Base-by-base conservation (phyloP, 208 protist genomes). In the Acanthamoeba castellanii region DNA sequence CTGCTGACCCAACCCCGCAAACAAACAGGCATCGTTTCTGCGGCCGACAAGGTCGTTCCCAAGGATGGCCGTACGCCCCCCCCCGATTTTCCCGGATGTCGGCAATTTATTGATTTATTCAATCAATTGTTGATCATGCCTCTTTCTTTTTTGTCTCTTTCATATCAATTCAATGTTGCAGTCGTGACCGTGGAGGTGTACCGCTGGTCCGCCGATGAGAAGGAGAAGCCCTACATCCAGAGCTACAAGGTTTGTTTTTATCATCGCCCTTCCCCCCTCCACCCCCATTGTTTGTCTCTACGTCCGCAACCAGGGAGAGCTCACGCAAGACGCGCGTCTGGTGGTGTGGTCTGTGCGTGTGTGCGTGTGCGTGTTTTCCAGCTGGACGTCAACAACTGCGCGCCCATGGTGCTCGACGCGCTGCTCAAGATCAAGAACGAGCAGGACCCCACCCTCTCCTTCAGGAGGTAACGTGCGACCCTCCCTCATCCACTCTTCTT, bases 371-470 rank as follows among this genome's bases (percentile, higher is more conserved):
- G n/a, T n/a, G 50, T 55, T 13, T 57, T 57, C 68, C 42, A 84
- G 18, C 45, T 98, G 20, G 95, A 98, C 52, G 6, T 97, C 7
- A 97, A 97, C 3, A 89, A 98, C 59, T 99, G 98, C 95, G 98
- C 98, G 22, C 98, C 98, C 30, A 99, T 99, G 98, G 94, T 99
- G 16, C 94, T 98, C 4, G 98, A 99, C 96, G 98, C 98, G 14
- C 95, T 99, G 7, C 93, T 99, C 34, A 97, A 98, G 72, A 98
- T 99, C 94, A 98, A 99, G 94, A 98, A 98, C 88, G 98, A 98
- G 84, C 59, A 97, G n/a, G 98, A 99, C 92, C 93, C 98, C 27
- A 98, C 98, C 2, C 96, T 99, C 25, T 98, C 98, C 42, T 98
- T 99, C 96, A 95, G 98, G 27, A 94, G 90, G 90, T 94, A 61